Conservation (phyloP, 805 yeast species). For the Spathaspora hagerdaliae region DNA sequence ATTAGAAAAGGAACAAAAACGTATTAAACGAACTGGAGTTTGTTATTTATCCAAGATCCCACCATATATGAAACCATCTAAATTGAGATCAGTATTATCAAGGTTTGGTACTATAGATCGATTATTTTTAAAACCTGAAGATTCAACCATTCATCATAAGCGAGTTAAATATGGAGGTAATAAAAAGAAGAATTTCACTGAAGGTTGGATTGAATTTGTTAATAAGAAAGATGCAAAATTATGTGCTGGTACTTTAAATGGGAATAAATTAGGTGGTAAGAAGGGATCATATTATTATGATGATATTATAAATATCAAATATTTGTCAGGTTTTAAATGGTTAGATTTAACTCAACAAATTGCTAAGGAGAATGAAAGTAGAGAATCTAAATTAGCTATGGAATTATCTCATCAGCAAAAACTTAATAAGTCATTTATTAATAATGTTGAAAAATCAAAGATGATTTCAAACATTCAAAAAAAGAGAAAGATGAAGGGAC, state of each 20-base stretch:
- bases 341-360: conserved; percentile 89
- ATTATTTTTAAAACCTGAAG: conserved; percentile 83
- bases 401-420: conserved; percentile 88
- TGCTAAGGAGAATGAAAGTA: conserved; percentile 81
- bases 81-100: conserved; percentile 73
- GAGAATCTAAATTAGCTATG: conserved; percentile 82
- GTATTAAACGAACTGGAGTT: conserved; percentile 75
- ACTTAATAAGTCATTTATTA: conserved; percentile 77
- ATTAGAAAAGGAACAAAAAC: conserved; percentile 50
- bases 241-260: conserved; percentile 82
- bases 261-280: conserved; percentile 86
- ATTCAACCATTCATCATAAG: conserved; percentile 53
- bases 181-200: conserved; percentile 80
- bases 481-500: conserved; percentile 30
- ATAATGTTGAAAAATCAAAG: conserved; percentile 82
- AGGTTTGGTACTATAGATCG: conserved; percentile 89
- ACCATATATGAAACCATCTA: conserved; percentile 95
- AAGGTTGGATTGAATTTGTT: conserved; percentile 95
- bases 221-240: conserved; percentile 84
- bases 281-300: conserved; percentile 90
- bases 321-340: conserved; percentile 93
- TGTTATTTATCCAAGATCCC: conserved; percentile 90
- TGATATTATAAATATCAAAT: conserved; percentile 88
- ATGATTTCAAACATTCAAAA: conserved; percentile 65
- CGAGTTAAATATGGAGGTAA: conserved; percentile 89